Percentiles rank a stretch among this genome's conserved stretches.
phyloP scores from a whole-genome alignment of 1,284 basidiomycete species.

The Hymenochaete sp. region DNA sequence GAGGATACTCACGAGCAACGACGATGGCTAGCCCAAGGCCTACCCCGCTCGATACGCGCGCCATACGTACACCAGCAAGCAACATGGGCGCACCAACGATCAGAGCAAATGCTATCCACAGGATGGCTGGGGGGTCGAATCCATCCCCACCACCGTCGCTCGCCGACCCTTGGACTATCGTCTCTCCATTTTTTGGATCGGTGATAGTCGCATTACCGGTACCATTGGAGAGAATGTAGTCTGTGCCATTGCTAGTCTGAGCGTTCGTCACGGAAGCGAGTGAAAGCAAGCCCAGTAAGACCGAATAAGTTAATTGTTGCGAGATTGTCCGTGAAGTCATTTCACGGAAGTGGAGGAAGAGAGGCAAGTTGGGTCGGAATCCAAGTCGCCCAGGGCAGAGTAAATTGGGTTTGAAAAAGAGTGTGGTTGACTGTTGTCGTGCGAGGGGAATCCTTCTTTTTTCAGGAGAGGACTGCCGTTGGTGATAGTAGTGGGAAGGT shows the following conservation, averaged over 20 bases:
- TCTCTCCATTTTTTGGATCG: conserved; percentile 33
- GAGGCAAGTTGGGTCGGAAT: too few relatives aligned
- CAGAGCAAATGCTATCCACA: conserved; percentile 50
- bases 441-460: too few relatives aligned
- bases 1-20: conserved; percentile 37
- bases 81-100: conserved; percentile 45
- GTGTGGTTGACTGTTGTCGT: too few relatives aligned
- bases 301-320: too few relatives aligned
- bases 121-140: conserved; percentile 38
- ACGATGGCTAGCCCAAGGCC: conserved; percentile 42
- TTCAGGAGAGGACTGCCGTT: too few relatives aligned
- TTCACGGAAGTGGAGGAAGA: neutral
- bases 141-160: conserved; percentile 49
- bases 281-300: too few relatives aligned
- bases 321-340: too few relatives aligned
- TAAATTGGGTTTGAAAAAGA: too few relatives aligned
- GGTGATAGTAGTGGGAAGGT: too few relatives aligned
- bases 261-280: too few relatives aligned
- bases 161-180: conserved; percentile 44
- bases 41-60: conserved; percentile 45
- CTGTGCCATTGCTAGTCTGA: conserved; percentile 16
- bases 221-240: conserved; percentile 29
- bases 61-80: conserved; percentile 45
- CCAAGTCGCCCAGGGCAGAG: too few relatives aligned
- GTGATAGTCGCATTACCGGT: conserved; percentile 38